These are phyloP conservation scores for Tieghemostelium lacteum DNA, from an alignment of 78 protist species.

Conservation along the genomic window DNA sequence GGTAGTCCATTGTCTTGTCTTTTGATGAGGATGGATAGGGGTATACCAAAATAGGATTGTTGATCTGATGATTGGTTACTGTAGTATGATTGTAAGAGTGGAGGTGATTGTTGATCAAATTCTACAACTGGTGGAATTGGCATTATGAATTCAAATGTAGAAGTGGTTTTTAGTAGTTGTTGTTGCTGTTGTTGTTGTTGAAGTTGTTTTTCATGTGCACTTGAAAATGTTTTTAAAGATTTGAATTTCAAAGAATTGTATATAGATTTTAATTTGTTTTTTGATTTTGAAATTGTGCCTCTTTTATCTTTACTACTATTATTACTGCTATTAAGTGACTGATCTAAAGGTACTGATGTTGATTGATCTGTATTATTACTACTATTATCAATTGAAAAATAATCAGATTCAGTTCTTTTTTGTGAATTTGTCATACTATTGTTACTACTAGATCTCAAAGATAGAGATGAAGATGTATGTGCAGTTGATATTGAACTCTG, in stretches of 20 bases:
- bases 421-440: too few relatives aligned
- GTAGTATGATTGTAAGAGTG: too few relatives aligned
- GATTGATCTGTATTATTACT: not conserved
- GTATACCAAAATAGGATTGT: constrained; percentile 73
- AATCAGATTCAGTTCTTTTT: too few relatives aligned
- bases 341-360: not conserved
- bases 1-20: constrained; percentile 60
- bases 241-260: constrained; percentile 46
- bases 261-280: constrained; percentile 29
- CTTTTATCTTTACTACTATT: not conserved
- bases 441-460: constrained; percentile 20
- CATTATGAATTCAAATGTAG: constrained; percentile 32
- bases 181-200: not conserved
- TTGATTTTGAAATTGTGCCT: not conserved
- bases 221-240: too few relatives aligned
- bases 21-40: not conserved
- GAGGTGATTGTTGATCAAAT: constrained; percentile 56
- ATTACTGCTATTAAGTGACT: constrained; percentile 18
- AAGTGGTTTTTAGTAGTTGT: not conserved
- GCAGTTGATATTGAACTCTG: too few relatives aligned
- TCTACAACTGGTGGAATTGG: constrained; percentile 22
- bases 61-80: too few relatives aligned
- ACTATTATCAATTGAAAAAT: too few relatives aligned
- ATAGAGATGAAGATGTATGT: constrained; percentile 3
- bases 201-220: not conserved